phyloP scores from a whole-genome alignment of 2,329 filamentous ascomycete genomes.

The Ophiostoma australiae region DNA sequence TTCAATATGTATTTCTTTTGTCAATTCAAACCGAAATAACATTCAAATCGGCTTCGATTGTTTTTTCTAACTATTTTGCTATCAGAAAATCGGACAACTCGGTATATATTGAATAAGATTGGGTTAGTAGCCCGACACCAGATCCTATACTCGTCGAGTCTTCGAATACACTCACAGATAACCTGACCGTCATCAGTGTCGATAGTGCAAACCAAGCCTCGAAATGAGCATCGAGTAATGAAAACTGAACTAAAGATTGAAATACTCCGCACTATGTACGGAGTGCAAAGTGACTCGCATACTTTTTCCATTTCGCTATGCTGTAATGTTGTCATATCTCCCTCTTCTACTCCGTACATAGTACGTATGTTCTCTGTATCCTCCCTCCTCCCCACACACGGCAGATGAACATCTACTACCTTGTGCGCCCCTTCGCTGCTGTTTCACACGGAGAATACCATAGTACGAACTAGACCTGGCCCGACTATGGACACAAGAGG shows the following conservation, averaged over 20 bases:
- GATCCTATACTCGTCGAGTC: neutral
- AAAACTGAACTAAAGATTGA: no score
- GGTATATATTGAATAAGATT: no score
- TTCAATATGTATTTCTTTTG: no score
- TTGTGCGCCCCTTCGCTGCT: conserved; percentile 5
- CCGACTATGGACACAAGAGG: neutral
- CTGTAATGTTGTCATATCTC: neutral
- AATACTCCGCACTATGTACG: no score
- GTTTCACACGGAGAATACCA: conserved; percentile 16
- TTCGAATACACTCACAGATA: neutral
- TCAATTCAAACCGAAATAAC: no score
- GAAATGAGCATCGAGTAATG: neutral
- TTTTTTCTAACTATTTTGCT: no score
- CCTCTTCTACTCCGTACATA: neutral
- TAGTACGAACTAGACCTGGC: conserved; percentile 2
- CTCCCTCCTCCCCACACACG: neutral
- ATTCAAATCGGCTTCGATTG: no score
- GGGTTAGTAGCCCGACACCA: no score
- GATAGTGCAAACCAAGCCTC: neutral
- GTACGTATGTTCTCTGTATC: no score
- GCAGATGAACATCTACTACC: conserved; percentile 13
- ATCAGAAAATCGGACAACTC: no score
- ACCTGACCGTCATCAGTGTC: neutral
- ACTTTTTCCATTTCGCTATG: neutral
- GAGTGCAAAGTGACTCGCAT: no score